Evolutionary conservation across 305 asterid genomes (phyloP).

Genomic region (Monarda citriodora): DNA sequence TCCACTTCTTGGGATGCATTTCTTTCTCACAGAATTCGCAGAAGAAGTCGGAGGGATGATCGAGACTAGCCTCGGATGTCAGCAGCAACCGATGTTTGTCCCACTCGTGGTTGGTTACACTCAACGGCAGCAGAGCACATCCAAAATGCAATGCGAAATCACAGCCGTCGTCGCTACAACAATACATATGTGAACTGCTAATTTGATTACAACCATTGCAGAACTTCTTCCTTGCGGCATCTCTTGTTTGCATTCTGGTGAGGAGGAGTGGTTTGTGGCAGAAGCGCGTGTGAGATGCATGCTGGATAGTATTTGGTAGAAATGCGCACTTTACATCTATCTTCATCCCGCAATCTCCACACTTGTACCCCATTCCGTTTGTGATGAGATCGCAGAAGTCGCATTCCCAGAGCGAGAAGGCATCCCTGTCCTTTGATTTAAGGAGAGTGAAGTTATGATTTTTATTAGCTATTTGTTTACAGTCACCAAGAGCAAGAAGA

Average conservation of each 20-base stretch:
- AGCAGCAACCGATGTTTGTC: constrained; percentile 8
- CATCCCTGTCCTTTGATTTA: background rate
- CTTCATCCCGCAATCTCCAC: background rate
- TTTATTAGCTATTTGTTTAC: background rate
- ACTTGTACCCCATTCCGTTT: background rate
- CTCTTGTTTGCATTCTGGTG: background rate
- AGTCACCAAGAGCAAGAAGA: background rate
- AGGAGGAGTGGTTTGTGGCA: background rate
- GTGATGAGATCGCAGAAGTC: background rate
- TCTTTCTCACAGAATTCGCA: constrained; percentile 3
- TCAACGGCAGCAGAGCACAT: background rate
- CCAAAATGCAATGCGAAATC: background rate
- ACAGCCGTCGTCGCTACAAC: background rate
- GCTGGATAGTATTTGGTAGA: background rate
- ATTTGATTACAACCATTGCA: no score
- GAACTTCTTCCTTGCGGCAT: background rate
- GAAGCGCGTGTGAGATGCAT: background rate
- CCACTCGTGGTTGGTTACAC: background rate
- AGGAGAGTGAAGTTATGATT: background rate
- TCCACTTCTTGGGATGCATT: constrained; percentile 11
- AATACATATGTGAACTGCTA: no score
- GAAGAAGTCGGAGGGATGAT: constrained; percentile 10
- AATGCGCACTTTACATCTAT: background rate
- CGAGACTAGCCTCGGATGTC: background rate
- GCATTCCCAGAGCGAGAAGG: background rate